Percentiles rank a stretch among this genome's conserved stretches.
Evolutionary conservation across 257 asterid species (phyloP).

Genomic region (Paraleonurus japonicus): DNA sequence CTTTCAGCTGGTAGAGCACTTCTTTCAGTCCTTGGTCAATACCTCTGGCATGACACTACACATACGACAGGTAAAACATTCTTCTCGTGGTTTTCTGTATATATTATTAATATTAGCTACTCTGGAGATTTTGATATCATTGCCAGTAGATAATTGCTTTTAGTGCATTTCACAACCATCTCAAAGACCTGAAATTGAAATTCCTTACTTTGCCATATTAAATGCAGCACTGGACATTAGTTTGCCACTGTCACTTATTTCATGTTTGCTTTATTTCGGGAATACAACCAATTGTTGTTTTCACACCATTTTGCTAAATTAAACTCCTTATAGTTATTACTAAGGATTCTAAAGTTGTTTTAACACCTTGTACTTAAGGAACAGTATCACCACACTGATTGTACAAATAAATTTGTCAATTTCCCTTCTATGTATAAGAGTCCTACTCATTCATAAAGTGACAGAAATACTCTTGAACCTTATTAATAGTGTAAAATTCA

Average conservation of each 20-base stretch:
- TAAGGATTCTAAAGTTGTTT: background rate
- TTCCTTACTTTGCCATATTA: background rate
- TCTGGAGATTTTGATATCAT: background rate
- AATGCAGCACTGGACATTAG: background rate
- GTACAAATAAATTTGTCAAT: background rate
- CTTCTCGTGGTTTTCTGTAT: background rate
- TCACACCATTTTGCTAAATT: background rate
- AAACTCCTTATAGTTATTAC: background rate
- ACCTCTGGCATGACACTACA: constrained; percentile 99
- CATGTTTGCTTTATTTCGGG: background rate
- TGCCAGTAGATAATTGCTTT: background rate
- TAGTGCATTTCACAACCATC: constrained; percentile 4
- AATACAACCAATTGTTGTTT: background rate
- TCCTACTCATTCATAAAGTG: background rate
- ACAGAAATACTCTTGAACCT: background rate
- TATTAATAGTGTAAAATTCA: background rate
- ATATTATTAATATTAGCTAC: background rate
- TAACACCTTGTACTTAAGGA: background rate
- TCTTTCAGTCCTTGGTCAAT: constrained; percentile 94
- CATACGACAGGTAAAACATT: constrained; percentile 70
- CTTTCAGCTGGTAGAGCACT: constrained; percentile 93
- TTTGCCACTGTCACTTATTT: background rate
- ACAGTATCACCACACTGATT: background rate
- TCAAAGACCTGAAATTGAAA: background rate
- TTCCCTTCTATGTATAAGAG: background rate